Conservation (phyloP, 495 filamentous ascomycete genomes). For the Sabuloglossum arenarium region DNA sequence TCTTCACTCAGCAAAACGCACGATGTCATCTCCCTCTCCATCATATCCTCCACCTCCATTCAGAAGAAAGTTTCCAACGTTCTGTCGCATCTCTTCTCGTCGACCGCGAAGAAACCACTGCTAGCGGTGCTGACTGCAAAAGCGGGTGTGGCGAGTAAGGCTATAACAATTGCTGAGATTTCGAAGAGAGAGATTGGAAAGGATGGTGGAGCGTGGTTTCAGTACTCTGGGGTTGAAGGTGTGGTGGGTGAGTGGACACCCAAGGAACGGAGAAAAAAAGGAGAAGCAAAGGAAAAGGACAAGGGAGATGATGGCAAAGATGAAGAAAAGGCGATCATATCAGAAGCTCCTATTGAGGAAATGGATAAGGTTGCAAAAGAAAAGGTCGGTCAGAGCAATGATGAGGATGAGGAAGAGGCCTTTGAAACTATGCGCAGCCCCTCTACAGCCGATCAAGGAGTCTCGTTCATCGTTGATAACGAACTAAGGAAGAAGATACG, state of each 20-base stretch:
- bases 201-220: conserved; percentile 30
- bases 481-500: conserved; percentile 13
- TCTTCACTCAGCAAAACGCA: not conserved
- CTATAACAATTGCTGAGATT: conserved; percentile 43
- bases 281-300: not conserved
- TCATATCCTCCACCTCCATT: conserved; percentile 35
- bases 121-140: conserved; percentile 30
- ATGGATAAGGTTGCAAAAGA: conserved; percentile 4
- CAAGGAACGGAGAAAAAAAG: not conserved
- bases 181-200: conserved; percentile 35
- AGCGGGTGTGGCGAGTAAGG: conserved; percentile 29
- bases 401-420: conserved; percentile 8
- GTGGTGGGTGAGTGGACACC: conserved; percentile 16
- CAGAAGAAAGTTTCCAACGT: conserved; percentile 27
- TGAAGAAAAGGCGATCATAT: conserved; percentile 1
- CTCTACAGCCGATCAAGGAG: not conserved
- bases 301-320: not conserved
- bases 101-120: conserved; percentile 5
- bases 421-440: not conserved
- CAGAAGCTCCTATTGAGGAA: not conserved
- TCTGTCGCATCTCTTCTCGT: conserved; percentile 18
- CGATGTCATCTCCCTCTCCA: conserved; percentile 12
- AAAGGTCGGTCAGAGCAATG: not conserved
- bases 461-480: not conserved
- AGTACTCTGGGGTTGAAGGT: conserved; percentile 26